Conservation (phyloP, 164 flowering plant genomes). For the Vitis cinerea region DNA sequence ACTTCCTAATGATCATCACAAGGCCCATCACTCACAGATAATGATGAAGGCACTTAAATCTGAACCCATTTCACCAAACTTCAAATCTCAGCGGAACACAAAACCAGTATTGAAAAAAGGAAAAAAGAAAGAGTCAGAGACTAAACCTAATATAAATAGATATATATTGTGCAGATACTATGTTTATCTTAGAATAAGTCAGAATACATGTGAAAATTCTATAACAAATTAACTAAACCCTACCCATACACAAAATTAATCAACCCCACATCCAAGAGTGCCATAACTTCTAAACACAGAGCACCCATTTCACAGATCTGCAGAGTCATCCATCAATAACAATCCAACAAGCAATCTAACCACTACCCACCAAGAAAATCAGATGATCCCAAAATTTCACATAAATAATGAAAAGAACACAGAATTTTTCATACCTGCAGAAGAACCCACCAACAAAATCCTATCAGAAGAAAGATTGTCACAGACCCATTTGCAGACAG, state of each 20-base stretch:
- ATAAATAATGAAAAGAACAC: not conserved
- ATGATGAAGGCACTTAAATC: not conserved
- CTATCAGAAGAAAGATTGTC: conserved; percentile 37
- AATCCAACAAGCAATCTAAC: conserved; percentile 1
- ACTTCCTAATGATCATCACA: not conserved
- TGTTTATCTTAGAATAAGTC: no score
- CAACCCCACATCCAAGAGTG: not conserved
- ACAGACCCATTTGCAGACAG: conserved; percentile 68
- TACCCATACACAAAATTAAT: not conserved
- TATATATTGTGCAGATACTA: no score
- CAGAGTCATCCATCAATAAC: not conserved
- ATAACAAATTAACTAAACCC: not conserved
- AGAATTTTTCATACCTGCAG: conserved; percentile 55
- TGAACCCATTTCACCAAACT: not conserved
- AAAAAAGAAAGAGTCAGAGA: no score
- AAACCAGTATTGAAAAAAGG: not conserved
- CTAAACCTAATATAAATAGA: no score
- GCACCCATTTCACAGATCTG: conserved; percentile 23
- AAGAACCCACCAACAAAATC: conserved; percentile 75
- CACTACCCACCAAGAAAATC: conserved; percentile 1
- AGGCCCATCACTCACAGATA: no score
- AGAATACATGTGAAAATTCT: not conserved
- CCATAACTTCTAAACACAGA: no score
- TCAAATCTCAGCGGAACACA: not conserved
- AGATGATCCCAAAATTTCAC: not conserved